Base-by-base conservation (phyloP, 352 stramenopile genomes). In the Phytophthora macrochlamydospora region DNA sequence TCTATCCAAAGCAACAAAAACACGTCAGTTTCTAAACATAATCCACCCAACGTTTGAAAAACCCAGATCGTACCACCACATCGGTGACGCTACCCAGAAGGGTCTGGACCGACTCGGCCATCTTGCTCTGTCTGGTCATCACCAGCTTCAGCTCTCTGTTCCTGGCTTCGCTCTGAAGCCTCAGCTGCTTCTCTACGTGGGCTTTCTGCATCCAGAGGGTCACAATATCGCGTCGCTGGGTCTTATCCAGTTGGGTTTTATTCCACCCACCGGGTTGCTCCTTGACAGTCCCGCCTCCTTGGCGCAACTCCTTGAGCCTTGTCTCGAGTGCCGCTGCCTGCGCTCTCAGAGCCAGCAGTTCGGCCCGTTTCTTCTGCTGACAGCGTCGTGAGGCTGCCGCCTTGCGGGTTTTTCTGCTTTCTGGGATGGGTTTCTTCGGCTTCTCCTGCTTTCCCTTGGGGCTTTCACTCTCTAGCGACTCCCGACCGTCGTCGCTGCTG, bases 281-380 rank as follows among this genome's bases (percentile, higher is more conserved):
- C 24, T 49, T 29, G 12, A 49, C 11, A 29, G 29, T 11, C 14
- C 43, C 46, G 2, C 18, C 46, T 14, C 46, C 46, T 43, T 64
- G 49, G 14, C 32, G 32, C 32, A 73, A 35, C 43, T 68, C 59
- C 7, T 52, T 9, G 0, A 73, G 18, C 2, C 56, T 46, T 2
- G 29, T 51, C 59, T 68, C 59, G 8, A 73, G 32, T 6, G 65
- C 43, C n/a, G 53, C 33, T 7, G 55, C 54, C 44, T 73, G 65
- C 0, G 65, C 65, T 3, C 65, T 51, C 6, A 73, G 31, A 13
- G 65, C 65, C 33, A 73, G 29, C 2, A 69, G 42, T 32, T 73
- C 58, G 3, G 65, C 65, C 2, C 53, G 61, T 44, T 73, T 73
- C 59, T 73, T 73, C 24, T 73, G 65, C 24, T 73, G 65, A n/a